Evolutionary conservation across 179 eudicot genomes (phyloP), one percentile per base, ranked within the genome.

Genomic region (Monotropa hypopitys): DNA sequence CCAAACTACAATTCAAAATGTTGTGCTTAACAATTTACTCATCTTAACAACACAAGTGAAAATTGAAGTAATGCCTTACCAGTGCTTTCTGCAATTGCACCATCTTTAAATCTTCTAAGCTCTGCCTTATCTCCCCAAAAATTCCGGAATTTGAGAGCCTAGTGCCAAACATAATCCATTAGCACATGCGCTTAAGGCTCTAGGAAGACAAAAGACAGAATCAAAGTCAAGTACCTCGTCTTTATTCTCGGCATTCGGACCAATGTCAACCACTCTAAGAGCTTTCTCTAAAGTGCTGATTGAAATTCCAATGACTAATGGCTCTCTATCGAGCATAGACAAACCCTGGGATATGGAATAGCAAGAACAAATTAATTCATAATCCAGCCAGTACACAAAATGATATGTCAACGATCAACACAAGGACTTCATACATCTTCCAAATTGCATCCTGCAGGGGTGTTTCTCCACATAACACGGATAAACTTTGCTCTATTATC

Each of bases 101-200:
- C 92, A 89, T 93, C 97, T 80, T 84, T 88, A 82, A 92, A 90
- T 78, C 86, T 85, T 43, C 97, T 85, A 51, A 90, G 87, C 59
- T 94, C 93, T 15, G 97, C 85, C 83, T 88, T 93, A 5, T 88
- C 91, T 59, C 98, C 99, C 99, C 99, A 95, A 82, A 95, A 95
- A 81, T 89, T 90, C 63, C 92, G 84, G 76, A 87, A 95, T 66
- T 80, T 89, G 63, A 80, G 49, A 85, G 87, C 95, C 97, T 95
- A 80, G 18, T 76, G 16, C 5, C 32, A 78, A 73, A 47, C 32
- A 57, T 30, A 76, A 43, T 73, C 42, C 47, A 83, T 82, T 45
- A 74, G 57, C 45, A 70, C 50, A 32, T 77, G 74, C 42, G 45
- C 49, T 72, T 47, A 51, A 57, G 21, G 53, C 53, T 70, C 47